Conservation (phyloP, 257 asterid species). For the Eustoma russellianum region DNA sequence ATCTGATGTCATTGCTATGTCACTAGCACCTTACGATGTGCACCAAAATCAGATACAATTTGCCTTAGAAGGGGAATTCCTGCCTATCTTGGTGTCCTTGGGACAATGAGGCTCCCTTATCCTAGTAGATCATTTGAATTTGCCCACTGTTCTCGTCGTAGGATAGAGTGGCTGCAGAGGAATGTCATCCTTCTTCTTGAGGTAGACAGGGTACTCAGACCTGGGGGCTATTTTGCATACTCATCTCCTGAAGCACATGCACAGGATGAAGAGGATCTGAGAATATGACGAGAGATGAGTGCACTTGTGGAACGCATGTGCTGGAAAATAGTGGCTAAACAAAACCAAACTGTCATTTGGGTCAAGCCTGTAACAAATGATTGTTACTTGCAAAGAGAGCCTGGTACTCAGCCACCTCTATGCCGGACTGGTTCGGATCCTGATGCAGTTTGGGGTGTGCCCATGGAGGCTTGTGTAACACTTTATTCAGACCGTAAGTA, state of each 20-base stretch:
- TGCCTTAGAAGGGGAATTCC: slow-evolving; percentile 96
- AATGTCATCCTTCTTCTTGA: slow-evolving; percentile 91
- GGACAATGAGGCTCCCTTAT: slow-evolving; percentile 91
- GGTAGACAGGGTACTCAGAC: too few relatives aligned
- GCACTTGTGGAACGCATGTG: slow-evolving; percentile 83
- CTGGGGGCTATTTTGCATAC: slow-evolving; percentile 84
- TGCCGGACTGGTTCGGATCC: slow-evolving; percentile 78
- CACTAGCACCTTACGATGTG: slow-evolving; percentile 90
- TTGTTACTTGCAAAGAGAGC: slow-evolving; percentile 1
- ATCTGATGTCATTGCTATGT: slow-evolving; percentile 79
- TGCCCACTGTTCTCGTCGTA: slow-evolving; percentile 92
- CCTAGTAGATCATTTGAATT: slow-evolving; percentile 95
- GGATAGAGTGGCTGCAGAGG: slow-evolving; percentile 94
- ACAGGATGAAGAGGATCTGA: slow-evolving; percentile 76
- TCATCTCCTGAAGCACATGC: slow-evolving; percentile 94
- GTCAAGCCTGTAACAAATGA: too few relatives aligned
- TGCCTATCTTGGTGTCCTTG: slow-evolving; percentile 93
- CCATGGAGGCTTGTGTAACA: slow-evolving; percentile 74
- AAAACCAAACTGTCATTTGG: slow-evolving; percentile 42
- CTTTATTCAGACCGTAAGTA: slow-evolving; percentile 85
- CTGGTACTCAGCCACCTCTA: slow-evolving; percentile 76
- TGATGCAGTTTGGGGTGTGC: slow-evolving; percentile 79
- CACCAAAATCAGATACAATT: slow-evolving; percentile 96
- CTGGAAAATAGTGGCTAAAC: slow-evolving; percentile 71
- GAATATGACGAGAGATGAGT: slow-evolving; percentile 79